Conservation (phyloP, 768 basidiomycete genomes). For the Psilocybe tampanensis region DNA sequence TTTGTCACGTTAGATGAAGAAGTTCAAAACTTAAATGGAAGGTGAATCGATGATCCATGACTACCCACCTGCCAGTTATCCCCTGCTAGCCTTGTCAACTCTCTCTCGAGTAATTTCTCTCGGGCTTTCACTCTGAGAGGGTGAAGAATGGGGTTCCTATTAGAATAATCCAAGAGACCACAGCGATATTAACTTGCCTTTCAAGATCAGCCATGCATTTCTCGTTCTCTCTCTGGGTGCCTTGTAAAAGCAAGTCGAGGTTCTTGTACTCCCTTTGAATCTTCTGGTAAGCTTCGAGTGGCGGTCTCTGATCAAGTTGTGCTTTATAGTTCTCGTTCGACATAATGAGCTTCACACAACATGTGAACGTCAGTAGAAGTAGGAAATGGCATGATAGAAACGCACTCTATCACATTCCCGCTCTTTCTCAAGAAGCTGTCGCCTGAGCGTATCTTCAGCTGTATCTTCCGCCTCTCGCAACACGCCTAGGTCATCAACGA, state of each 20-base stretch:
- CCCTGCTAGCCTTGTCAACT: slow-evolving; percentile 69
- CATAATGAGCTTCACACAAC: slow-evolving; percentile 55
- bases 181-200: slow-evolving; percentile 41
- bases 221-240: slow-evolving; percentile 86
- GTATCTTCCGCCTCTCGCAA: slow-evolving; percentile 63
- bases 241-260: slow-evolving; percentile 73
- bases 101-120: slow-evolving; percentile 77
- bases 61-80: slow-evolving; percentile 79
- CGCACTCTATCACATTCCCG: slow-evolving; percentile 70
- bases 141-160: too few species aligned
- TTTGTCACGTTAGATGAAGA: not conserved
- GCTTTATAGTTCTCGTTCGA: slow-evolving; percentile 66
- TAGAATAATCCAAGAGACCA: not conserved
- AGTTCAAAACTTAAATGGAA: not conserved
- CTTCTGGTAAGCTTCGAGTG: slow-evolving; percentile 64
- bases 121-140: slow-evolving; percentile 67
- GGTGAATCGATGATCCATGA: slow-evolving; percentile 2
- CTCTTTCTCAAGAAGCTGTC: slow-evolving; percentile 67
- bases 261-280: slow-evolving; percentile 76
- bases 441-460: slow-evolving; percentile 61
- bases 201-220: slow-evolving; percentile 82
- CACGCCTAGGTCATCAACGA: slow-evolving; percentile 59
- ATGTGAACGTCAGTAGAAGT: not conserved
- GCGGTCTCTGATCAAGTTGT: slow-evolving; percentile 68
- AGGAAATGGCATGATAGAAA: not conserved